These are phyloP conservation scores for Furcasterigmium furcatum DNA, from an alignment of 2,329 filamentous ascomycete genomes.

Conservation along the genomic window DNA sequence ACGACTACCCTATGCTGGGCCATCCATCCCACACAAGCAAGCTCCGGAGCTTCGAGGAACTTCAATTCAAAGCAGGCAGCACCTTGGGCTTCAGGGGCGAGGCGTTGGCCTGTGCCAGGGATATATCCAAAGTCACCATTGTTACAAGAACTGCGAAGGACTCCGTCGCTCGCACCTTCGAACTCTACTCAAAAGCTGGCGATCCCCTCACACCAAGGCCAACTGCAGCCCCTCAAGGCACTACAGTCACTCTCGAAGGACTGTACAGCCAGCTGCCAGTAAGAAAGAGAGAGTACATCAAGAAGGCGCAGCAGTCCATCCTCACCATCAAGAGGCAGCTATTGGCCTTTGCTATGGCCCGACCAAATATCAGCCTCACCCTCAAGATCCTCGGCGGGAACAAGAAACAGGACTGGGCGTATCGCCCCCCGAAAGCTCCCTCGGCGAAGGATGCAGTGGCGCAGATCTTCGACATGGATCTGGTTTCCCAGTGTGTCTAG, in stretches of 20 bases:
- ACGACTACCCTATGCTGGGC: slow-evolving; percentile 62
- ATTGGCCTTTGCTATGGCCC: slow-evolving; percentile 62
- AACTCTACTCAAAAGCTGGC: slow-evolving; percentile 23
- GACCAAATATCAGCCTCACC: slow-evolving; percentile 57
- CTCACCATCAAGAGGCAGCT: slow-evolving; percentile 57
- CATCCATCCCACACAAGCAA: slow-evolving; percentile 73
- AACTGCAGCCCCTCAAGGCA: slow-evolving; percentile 60
- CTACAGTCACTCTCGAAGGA: slow-evolving; percentile 58
- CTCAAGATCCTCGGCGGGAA: slow-evolving; percentile 55
- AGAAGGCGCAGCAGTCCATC: slow-evolving; percentile 54
- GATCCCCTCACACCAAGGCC: slow-evolving; percentile 32
- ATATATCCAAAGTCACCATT: slow-evolving; percentile 56
- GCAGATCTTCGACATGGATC: slow-evolving; percentile 58
- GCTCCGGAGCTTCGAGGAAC: slow-evolving; percentile 59
- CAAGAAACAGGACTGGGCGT: slow-evolving; percentile 53
- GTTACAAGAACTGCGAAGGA: slow-evolving; percentile 64
- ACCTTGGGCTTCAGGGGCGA: slow-evolving; percentile 76
- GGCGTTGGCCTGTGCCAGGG: slow-evolving; percentile 64
- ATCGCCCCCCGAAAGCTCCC: slow-evolving; percentile 50
- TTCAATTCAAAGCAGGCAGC: slow-evolving; percentile 50
- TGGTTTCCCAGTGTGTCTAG: slow-evolving; percentile 52
- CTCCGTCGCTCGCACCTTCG: slow-evolving; percentile 52
- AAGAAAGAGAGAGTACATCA: slow-evolving; percentile 54
- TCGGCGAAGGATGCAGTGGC: slow-evolving; percentile 55
- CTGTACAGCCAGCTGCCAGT: slow-evolving; percentile 63